Evolutionary conservation across 2,329 filamentous ascomycete species (phyloP).

Genomic region (Microdochium trichocladiopsis): DNA sequence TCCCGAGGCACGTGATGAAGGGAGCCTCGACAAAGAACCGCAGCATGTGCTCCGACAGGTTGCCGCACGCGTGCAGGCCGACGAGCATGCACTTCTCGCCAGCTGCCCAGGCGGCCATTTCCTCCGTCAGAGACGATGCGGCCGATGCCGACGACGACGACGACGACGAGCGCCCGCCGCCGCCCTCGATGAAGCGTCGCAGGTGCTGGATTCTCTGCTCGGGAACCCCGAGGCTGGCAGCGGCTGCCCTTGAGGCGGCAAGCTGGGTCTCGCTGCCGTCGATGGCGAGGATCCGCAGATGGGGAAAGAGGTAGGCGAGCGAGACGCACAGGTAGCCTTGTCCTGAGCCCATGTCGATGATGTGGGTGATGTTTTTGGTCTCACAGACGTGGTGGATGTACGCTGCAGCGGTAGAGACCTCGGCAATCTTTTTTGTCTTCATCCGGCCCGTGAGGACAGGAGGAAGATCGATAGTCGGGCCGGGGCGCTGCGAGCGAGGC

Average conservation of each 20-base stretch:
- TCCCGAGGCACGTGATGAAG: constrained; percentile 14
- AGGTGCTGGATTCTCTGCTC: constrained; percentile 12
- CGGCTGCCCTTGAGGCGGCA: constrained; percentile 15
- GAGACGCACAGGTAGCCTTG: constrained; percentile 22
- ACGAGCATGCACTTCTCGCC: constrained; percentile 21
- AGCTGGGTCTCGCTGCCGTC: constrained; percentile 22
- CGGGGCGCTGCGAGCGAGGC: constrained; percentile 11
- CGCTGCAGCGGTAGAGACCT: constrained; percentile 17
- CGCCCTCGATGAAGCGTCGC: constrained; percentile 20
- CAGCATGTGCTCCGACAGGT: constrained; percentile 24
- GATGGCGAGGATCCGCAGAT: constrained; percentile 18
- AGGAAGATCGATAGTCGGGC: constrained; percentile 9
- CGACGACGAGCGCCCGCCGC: too few relatives aligned
- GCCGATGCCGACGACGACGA: too few relatives aligned
- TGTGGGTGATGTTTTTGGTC: constrained; percentile 12
- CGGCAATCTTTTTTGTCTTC: constrained; percentile 21
- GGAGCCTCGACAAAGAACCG: constrained; percentile 15
- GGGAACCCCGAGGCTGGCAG: constrained; percentile 12
- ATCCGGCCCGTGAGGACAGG: constrained; percentile 14
- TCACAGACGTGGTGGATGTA: constrained; percentile 16
- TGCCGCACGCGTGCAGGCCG: constrained; percentile 23
- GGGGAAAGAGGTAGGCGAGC: constrained; percentile 19
- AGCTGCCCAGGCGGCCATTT: constrained; percentile 17
- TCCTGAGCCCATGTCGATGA: constrained; percentile 16
- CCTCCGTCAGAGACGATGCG: constrained; percentile 8